A percentile compares a stretch with the other conserved stretches of the same genome.
Conservation (phyloP, 1,284 basidiomycete genomes). For the Leccinum fallax region DNA sequence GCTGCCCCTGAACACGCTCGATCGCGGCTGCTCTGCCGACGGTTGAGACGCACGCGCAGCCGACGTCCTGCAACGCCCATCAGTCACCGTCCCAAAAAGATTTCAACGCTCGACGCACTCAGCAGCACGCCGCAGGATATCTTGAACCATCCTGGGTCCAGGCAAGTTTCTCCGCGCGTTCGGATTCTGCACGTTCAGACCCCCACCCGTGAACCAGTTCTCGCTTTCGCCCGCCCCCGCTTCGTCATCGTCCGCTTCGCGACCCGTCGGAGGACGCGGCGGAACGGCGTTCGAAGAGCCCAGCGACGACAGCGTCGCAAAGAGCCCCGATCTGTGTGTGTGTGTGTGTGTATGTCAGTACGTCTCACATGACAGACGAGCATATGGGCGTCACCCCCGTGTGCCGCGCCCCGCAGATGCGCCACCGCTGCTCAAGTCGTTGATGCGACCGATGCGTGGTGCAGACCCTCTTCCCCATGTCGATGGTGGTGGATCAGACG, state of each 20-base stretch:
- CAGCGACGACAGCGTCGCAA: conserved; percentile 28
- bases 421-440: conserved; percentile 29
- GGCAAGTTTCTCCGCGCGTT: conserved; percentile 49
- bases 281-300: conserved; percentile 13
- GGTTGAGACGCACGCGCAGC: conserved; percentile 29
- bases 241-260: conserved; percentile 50
- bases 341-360: neutral
- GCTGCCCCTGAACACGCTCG: conserved; percentile 58
- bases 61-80: conserved; percentile 24
- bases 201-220: neutral
- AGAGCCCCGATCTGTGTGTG: conserved; percentile 15
- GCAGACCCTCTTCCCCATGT: conserved; percentile 49
- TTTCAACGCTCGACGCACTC: conserved; percentile 53
- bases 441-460: conserved; percentile 41
- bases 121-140: conserved; percentile 82
- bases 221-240: conserved; percentile 42
- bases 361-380: neutral
- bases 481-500: conserved; percentile 46
- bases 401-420: conserved; percentile 4
- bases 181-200: conserved; percentile 73
- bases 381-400: conserved; percentile 9
- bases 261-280: conserved; percentile 17
- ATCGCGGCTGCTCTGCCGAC: neutral
- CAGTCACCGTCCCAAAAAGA: neutral
- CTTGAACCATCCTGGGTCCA: conserved; percentile 73